Evolutionary conservation across 495 filamentous ascomycete species (phyloP).

Genomic region (Pseudevernia furfuracea): DNA sequence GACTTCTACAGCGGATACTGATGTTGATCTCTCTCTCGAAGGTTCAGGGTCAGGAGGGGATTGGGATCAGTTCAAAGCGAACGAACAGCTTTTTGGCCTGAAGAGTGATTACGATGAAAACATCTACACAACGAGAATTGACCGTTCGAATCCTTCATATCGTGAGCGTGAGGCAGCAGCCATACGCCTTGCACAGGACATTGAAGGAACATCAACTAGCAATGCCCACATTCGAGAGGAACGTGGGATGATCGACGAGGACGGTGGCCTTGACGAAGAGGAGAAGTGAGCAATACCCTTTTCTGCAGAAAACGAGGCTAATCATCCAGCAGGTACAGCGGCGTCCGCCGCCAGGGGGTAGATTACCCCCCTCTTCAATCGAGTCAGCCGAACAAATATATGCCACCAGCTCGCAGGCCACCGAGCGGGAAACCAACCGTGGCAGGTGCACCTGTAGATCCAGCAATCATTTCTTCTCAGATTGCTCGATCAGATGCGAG

Average conservation of each 20-base stretch:
- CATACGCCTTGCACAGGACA: constrained; percentile 79
- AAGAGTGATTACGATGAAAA: constrained; percentile 86
- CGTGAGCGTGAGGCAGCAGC: constrained; percentile 67
- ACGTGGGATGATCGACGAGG: constrained; percentile 58
- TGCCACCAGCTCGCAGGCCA: constrained; percentile 75
- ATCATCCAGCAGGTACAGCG: constrained; percentile 62
- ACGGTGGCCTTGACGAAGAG: constrained; percentile 73
- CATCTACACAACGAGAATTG: constrained; percentile 85
- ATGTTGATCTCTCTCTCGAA: constrained; percentile 63
- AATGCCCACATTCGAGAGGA: constrained; percentile 86
- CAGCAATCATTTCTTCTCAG: constrained; percentile 74
- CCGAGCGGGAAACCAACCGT: constrained; percentile 65
- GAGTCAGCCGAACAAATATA: constrained; percentile 70
- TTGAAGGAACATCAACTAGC: constrained; percentile 59
- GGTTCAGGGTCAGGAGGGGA: constrained; percentile 38
- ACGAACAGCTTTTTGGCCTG: constrained; percentile 78
- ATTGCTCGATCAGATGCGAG: constrained; percentile 46
- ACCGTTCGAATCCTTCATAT: constrained; percentile 74
- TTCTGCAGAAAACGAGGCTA: not conserved
- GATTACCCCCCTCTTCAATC: constrained; percentile 61
- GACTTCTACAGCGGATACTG: constrained; percentile 61
- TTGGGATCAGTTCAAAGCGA: constrained; percentile 95
- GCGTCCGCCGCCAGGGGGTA: constrained; percentile 65
- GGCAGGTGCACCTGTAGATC: constrained; percentile 65
- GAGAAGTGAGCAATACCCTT: constrained; percentile 59